A percentile compares a stretch with the other conserved stretches of the same genome.
Conservation (phyloP, 371 early-diverging fungal genomes). For the Blastocladiella emersonii region DNA sequence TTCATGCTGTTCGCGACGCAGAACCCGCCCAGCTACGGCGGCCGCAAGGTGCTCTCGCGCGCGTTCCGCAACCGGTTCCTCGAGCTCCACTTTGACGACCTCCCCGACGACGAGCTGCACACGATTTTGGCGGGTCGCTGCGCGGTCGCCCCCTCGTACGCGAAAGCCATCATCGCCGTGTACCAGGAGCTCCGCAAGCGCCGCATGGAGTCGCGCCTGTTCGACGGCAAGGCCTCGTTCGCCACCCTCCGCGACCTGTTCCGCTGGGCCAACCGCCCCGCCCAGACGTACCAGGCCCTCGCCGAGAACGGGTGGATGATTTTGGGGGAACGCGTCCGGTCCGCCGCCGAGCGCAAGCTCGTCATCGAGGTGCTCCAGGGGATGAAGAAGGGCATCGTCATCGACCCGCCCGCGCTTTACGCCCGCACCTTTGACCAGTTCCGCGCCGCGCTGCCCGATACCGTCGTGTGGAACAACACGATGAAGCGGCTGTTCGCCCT, state of each 20-base stretch:
- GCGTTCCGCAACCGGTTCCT: constrained; percentile 99
- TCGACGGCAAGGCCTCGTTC: constrained; percentile 83
- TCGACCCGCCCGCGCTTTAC: constrained; percentile 26
- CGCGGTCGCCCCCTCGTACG: constrained; percentile 76
- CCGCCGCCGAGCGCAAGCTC: constrained; percentile 62
- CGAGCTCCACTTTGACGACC: constrained; percentile 90
- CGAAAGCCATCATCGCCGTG: constrained; percentile 71
- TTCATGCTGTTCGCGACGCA: constrained; percentile 99
- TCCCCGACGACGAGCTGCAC: constrained; percentile 80
- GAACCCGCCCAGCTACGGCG: constrained; percentile 97
- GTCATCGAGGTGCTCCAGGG: constrained; percentile 74
- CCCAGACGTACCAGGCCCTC: constrained; percentile 58
- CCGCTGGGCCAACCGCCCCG: constrained; percentile 90
- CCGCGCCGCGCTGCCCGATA: background rate
- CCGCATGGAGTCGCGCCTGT: constrained; percentile 68
- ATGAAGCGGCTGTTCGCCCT: constrained; percentile 86
- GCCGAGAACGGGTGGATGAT: constrained; percentile 92
- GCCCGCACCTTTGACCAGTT: constrained; percentile 2
- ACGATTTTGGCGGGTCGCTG: constrained; percentile 75
- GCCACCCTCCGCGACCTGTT: constrained; percentile 97
- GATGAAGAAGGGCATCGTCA: constrained; percentile 56
- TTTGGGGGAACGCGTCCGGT: constrained; percentile 83
- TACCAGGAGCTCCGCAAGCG: constrained; percentile 71
- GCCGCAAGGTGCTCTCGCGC: constrained; percentile 95
- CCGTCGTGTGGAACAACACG: constrained; percentile 84